Percentiles rank a stretch among this genome's conserved stretches.
phyloP scores from a whole-genome alignment of 768 basidiomycete species.

The Sporobolomyces roseus region DNA sequence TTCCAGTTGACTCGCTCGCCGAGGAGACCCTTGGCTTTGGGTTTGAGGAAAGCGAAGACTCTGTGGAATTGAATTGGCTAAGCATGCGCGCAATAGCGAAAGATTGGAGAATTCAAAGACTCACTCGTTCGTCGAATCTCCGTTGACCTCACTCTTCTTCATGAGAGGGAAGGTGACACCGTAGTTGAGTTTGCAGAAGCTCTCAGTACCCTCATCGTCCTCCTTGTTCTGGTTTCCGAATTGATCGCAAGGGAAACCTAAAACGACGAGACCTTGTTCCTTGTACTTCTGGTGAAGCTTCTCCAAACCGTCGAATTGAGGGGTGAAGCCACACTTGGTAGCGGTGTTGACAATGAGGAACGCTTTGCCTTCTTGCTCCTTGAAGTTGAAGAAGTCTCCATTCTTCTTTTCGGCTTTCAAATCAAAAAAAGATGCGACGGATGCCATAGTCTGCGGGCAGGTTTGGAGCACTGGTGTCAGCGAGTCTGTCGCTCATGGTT shows the following conservation, averaged over 20 bases:
- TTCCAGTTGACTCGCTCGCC: conserved; percentile 73
- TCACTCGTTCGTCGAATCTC: conserved; percentile 67
- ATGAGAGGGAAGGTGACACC: conserved; percentile 86
- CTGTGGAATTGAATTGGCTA: background rate
- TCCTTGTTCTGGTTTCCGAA: conserved; percentile 79
- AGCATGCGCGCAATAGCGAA: background rate
- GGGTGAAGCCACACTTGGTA: conserved; percentile 48
- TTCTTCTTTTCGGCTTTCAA: conserved; percentile 35
- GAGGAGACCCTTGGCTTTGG: conserved; percentile 67
- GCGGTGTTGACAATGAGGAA: conserved; percentile 51
- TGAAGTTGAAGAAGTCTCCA: conserved; percentile 23
- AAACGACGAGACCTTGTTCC: conserved; percentile 66
- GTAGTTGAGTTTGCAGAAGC: conserved; percentile 73
- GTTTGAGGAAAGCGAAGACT: conserved; percentile 80
- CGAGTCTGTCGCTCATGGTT: too few species aligned
- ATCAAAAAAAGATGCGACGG: conserved; percentile 34
- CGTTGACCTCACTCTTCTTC: conserved; percentile 87
- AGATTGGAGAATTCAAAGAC: conserved; percentile 27
- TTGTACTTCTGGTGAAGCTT: conserved; percentile 69
- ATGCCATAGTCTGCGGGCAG: conserved; percentile 14
- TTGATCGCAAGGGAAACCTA: conserved; percentile 94
- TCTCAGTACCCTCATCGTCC: conserved; percentile 24
- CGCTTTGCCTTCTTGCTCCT: conserved; percentile 48
- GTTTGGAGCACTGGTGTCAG: background rate
- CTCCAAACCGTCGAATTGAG: conserved; percentile 63